phyloP scores from a whole-genome alignment of 2,329 filamentous ascomycete species.

The Massarina eburnea region DNA sequence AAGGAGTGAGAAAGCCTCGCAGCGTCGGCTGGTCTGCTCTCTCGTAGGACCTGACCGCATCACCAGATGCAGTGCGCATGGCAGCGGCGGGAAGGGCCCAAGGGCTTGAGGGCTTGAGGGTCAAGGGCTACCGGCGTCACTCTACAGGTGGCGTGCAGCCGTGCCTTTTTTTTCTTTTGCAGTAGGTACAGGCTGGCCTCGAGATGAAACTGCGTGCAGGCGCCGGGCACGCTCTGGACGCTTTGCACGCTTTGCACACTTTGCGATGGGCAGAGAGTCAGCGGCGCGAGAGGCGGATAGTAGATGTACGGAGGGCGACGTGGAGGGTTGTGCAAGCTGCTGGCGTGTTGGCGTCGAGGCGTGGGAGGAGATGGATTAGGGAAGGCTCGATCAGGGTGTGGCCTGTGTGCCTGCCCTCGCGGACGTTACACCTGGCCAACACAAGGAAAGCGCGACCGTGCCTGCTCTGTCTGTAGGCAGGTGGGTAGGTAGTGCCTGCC shows the following conservation, averaged over 20 bases:
- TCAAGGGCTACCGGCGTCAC: not conserved
- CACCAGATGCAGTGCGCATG: not conserved
- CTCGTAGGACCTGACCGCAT: not conserved
- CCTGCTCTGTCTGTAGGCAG: too few relatives aligned
- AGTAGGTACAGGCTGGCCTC: not conserved
- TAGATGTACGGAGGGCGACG: too few relatives aligned
- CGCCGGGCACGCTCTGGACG: not conserved
- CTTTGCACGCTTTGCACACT: too few relatives aligned
- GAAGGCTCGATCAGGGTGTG: too few relatives aligned
- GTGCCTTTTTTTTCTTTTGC: not conserved
- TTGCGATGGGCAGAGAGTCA: too few relatives aligned
- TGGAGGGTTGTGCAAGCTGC: too few relatives aligned
- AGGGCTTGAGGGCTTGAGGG: not conserved
- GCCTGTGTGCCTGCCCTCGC: not conserved
- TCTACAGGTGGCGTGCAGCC: not conserved
- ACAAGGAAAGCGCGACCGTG: not conserved
- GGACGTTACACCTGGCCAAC: not conserved
- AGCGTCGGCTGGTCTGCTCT: not conserved
- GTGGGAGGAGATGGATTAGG: too few relatives aligned
- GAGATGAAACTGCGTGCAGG: constrained; percentile 5
- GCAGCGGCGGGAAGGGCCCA: not conserved
- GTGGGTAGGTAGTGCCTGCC: too few relatives aligned
- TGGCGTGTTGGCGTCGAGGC: too few relatives aligned
- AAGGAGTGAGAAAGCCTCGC: constrained; percentile 3
- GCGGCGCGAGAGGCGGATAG: too few relatives aligned